Evolutionary conservation across 352 stramenopile genomes (phyloP), one percentile per base, ranked within the genome.

Genomic region (Pythium apleroticum): DNA sequence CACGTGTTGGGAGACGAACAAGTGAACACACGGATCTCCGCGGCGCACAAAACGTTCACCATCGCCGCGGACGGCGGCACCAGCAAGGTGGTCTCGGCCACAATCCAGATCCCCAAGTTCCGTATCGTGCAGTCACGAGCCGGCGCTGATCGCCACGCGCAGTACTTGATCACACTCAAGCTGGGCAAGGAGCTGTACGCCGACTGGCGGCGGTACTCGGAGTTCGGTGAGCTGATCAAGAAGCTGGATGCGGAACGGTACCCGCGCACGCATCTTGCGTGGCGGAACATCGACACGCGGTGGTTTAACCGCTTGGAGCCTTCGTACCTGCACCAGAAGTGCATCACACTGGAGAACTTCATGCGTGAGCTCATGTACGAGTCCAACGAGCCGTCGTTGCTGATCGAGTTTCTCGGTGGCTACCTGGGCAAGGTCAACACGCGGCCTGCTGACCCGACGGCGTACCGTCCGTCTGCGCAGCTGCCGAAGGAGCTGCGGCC

Each of bases 291-390:
- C 48, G 87, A 95, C 45, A 95, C 86, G 62, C 75, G 87, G 35
- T 95, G 87, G 87, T 95, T 95, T 54, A 95, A 95, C 53, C 84
- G 87, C 15, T 69, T 95, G 20, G 87, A 95, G 62, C 87, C 87
- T 54, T 91, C 84, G 39, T 95, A 95, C 63, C 55, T 95, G 59
- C 87, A 95, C 52, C 84, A 94, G 48, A 95, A 95, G 66, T 93
- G 83, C 63, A 93, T 95, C 65, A 91, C 87, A 25, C 76, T 95
- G 24, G 87, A 95, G 66, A 93, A 94, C 37, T 93, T 94, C 37
- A 84, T 95, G 73, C 84, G 87, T 55, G 87, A 95, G 72, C 77
- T 95, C 48, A 93, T 95, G 85, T 95, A 95, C 75, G 87, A 95
- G 67, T 91, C 84, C 11, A 92, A 76, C 59, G 83, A 91, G 50